phyloP scores from a whole-genome alignment of 345 rosid species.

The Corymbia maculata region DNA sequence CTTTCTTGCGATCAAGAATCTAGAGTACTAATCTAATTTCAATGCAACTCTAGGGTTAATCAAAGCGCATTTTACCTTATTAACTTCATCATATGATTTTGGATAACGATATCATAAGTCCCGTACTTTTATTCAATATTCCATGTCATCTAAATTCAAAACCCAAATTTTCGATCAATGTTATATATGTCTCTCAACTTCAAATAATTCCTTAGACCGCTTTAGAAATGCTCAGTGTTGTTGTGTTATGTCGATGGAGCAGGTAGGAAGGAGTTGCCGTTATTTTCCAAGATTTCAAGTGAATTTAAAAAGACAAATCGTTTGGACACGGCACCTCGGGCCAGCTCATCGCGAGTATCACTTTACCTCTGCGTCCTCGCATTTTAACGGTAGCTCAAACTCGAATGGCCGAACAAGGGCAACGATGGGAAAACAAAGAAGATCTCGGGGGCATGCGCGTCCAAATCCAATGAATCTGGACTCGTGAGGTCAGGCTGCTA shows the following conservation, averaged over 20 bases:
- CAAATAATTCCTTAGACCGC: neutral
- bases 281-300: neutral
- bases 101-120: neutral
- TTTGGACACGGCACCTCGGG: neutral
- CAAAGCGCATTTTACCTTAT: neutral
- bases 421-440: neutral
- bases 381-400: neutral
- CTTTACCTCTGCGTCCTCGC: neutral
- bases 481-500: neutral
- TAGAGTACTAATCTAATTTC: neutral
- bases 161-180: neutral
- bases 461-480: neutral
- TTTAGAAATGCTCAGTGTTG: neutral
- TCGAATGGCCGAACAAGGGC: neutral
- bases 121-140: accelerated
- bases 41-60: neutral
- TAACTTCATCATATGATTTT: neutral
- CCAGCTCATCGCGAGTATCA: neutral
- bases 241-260: neutral
- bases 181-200: too few relatives aligned
- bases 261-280: neutral
- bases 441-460: neutral
- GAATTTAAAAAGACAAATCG: too few relatives aligned
- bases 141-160: neutral
- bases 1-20: neutral